Conservation (phyloP, 148 eudicot species). For the Persicaria maculosa region DNA sequence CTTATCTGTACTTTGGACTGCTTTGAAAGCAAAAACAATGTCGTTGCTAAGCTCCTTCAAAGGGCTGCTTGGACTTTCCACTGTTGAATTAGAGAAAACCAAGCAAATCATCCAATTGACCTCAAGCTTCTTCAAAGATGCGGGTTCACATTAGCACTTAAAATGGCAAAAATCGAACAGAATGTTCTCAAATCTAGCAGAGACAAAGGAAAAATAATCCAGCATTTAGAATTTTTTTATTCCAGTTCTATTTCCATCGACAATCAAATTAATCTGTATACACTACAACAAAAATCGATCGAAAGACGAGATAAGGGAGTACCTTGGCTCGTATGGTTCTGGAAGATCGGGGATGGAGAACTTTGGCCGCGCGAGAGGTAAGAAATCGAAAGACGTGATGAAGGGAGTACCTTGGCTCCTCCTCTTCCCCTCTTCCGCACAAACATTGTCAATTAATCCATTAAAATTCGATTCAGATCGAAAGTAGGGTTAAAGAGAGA, state of each 20-base stretch:
- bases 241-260: neutral
- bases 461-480: too few species aligned
- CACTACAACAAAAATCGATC: neutral
- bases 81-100: conserved; percentile 23
- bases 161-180: neutral
- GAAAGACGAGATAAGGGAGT: neutral
- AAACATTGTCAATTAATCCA: too few species aligned
- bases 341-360: neutral
- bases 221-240: neutral
- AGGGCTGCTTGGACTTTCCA: conserved; percentile 33
- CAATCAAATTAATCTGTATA: neutral
- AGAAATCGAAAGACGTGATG: neutral
- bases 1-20: conserved; percentile 40
- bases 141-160: neutral
- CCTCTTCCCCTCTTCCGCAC: too few species aligned
- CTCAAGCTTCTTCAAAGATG: too few species aligned
- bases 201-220: neutral
- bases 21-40: conserved; percentile 53
- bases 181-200: neutral
- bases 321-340: conserved; percentile 13
- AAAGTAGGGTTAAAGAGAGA: too few species aligned
- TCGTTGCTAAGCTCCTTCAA: conserved; percentile 43
- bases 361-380: neutral
- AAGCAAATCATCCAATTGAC: too few species aligned
- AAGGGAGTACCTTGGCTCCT: too few species aligned